Conservation (phyloP, 768 basidiomycete genomes). For the Leccinum obscurum region DNA sequence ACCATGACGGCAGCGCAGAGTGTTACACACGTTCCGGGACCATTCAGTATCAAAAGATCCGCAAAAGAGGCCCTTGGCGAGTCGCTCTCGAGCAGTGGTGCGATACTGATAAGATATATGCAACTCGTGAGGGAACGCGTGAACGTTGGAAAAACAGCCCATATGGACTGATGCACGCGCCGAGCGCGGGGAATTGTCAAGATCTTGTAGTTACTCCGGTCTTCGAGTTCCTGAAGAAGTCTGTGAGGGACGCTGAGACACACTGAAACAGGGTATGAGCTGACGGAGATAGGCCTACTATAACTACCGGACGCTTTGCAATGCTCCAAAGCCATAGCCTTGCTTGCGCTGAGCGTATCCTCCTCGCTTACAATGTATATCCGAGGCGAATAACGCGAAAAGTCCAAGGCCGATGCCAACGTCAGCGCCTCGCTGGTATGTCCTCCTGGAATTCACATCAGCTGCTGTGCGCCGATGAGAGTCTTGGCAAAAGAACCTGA, state of each 20-base stretch:
- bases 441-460: conserved; percentile 60
- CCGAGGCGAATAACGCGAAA: conserved; percentile 70
- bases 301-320: conserved; percentile 14
- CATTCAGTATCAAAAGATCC: conserved; percentile 86
- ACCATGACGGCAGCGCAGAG: conserved; percentile 71
- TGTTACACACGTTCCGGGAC: conserved; percentile 90
- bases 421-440: conserved; percentile 88
- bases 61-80: conserved; percentile 41
- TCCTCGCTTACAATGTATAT: conserved; percentile 82
- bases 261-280: conserved; percentile 3
- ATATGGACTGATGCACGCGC: conserved; percentile 75
- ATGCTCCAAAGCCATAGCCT: conserved; percentile 66
- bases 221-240: conserved; percentile 7
- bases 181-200: conserved; percentile 84
- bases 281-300: conserved; percentile 14
- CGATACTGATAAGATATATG: conserved; percentile 58
- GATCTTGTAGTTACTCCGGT: conserved; percentile 42
- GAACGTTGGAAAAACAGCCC: conserved; percentile 69
- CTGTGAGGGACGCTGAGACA: conserved; percentile 13
- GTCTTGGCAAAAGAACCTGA: conserved; percentile 61
- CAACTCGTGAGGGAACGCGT: conserved; percentile 59
- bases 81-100: conserved; percentile 42
- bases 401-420: conserved; percentile 72
- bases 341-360: conserved; percentile 73
- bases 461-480: conserved; percentile 7